Conservation (phyloP, 306 rosid genomes). For the Vigna trinervia region DNA sequence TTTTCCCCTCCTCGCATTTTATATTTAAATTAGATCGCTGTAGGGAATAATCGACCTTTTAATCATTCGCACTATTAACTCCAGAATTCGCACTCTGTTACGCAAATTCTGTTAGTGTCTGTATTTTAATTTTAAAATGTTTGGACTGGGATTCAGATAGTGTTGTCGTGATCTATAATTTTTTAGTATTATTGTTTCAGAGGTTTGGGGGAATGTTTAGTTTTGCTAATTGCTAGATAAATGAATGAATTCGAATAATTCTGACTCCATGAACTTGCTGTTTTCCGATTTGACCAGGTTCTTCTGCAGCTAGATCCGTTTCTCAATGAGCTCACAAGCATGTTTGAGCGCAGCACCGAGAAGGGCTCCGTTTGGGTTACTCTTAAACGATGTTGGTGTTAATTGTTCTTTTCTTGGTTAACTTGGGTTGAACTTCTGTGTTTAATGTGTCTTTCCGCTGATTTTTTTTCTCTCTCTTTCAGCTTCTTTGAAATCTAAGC, state of each 20-base stretch:
- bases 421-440: background rate
- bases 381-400: constrained; percentile 80
- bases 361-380: constrained; percentile 98
- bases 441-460: constrained; percentile 32
- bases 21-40: background rate
- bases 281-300: constrained; percentile 59
- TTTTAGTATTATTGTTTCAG: background rate
- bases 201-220: background rate
- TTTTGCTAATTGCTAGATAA: background rate
- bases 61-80: constrained; percentile 1
- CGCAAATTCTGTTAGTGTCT: background rate
- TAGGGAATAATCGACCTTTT: background rate
- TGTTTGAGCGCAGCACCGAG: constrained; percentile 83
- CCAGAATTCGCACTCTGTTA: background rate
- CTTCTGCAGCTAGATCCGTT: constrained; percentile 86
- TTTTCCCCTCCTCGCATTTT: constrained; percentile 21
- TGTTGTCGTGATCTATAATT: constrained; percentile 28
- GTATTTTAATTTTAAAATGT: background rate
- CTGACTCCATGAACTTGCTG: background rate
- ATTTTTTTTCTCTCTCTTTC: constrained; percentile 27
- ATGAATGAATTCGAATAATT: constrained; percentile 19
- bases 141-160: background rate
- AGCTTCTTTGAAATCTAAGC: constrained; percentile 89
- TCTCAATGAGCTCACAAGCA: constrained; percentile 94
- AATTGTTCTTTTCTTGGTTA: background rate